Base-by-base conservation (phyloP, 164 flowering plant genomes). In the Cinnamomum micranthum region DNA sequence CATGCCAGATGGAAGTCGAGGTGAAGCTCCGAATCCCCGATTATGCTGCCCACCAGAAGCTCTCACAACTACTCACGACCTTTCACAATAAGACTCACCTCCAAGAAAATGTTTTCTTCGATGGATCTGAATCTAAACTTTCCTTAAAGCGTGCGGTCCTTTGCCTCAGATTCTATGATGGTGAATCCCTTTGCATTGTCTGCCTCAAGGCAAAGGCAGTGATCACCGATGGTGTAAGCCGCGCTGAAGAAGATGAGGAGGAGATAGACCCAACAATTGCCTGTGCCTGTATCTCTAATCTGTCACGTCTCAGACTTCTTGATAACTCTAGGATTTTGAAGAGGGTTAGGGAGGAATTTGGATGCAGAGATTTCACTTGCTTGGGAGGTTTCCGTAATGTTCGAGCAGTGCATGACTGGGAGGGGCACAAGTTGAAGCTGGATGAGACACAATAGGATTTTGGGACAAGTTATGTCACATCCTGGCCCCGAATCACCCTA, bases 381-480 rank as follows among this genome's bases (percentile, higher is more conserved):
- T 77, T 92, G 78, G 97, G 97, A 0, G 93, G 95, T 78, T 92
- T 92, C 64, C 86, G 83, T 71, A 92, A 91, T 75, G 91, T 87
- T 78, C 80, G 97, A 71, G 80, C 72, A 0, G 92, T 92, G 35
- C 86, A 85, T 73, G 87, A 87, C 0, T 91, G 93, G 95, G 82
- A 87, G 58, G 97, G 91, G 31, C 78, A 91, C 82, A 87, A 75
- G 51, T 74, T 92, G 78, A 95, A 92, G 80, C 51, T 92, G 31
- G 97, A 92, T 69, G 94, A 88, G 83, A 89, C 91, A 19, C 72
- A 69, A 33, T 92, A 77, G 41, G 89, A 80, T 62, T 92, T 92
- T 62, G 97, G 95, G 25, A 87, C 85, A n/a, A 68, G 85, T 74
- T 92, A 89, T 73, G 95, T n/a, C n/a, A n/a, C n/a, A n/a, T n/a